These are phyloP conservation scores for Monosporozyma aquatica DNA, from an alignment of 805 yeast genomes.

Conservation along the genomic window DNA sequence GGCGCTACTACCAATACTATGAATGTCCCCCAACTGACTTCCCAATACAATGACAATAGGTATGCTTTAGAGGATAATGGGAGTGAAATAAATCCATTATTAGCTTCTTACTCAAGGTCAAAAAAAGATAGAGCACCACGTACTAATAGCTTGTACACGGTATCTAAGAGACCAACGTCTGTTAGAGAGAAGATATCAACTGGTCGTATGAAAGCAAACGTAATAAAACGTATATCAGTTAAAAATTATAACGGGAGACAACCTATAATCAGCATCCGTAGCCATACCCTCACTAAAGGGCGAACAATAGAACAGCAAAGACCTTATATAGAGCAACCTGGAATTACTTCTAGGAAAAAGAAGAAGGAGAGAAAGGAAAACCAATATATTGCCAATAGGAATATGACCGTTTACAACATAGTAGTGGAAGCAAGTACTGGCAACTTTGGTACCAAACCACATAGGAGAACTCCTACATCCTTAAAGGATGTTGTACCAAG, in stretches of 20 bases:
- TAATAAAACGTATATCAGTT: not conserved
- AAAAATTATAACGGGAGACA: not conserved
- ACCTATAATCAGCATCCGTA: not conserved
- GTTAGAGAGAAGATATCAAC: not conserved
- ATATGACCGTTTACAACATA: slow-evolving; percentile 18
- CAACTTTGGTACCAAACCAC: slow-evolving; percentile 10
- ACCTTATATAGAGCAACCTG: too few relatives aligned
- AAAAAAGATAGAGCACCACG: not conserved
- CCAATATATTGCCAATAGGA: slow-evolving; percentile 10
- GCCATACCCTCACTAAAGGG: not conserved
- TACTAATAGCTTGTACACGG: too few relatives aligned
- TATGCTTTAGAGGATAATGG: not conserved
- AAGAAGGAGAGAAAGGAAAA: slow-evolving; percentile 5
- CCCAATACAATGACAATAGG: too few relatives aligned
- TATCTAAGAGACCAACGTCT: too few relatives aligned
- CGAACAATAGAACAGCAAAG: too few relatives aligned
- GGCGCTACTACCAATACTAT: too few relatives aligned
- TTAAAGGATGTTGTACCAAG: not conserved
- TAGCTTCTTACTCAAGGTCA: not conserved
- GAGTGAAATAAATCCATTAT: not conserved
- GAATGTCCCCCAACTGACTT: too few relatives aligned
- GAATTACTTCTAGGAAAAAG: too few relatives aligned
- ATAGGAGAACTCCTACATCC: not conserved
- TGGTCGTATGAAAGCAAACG: not conserved
- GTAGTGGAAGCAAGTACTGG: slow-evolving; percentile 22